Base-by-base conservation (phyloP, 2,329 filamentous ascomycete species). In the Exophiala alcalophila region DNA sequence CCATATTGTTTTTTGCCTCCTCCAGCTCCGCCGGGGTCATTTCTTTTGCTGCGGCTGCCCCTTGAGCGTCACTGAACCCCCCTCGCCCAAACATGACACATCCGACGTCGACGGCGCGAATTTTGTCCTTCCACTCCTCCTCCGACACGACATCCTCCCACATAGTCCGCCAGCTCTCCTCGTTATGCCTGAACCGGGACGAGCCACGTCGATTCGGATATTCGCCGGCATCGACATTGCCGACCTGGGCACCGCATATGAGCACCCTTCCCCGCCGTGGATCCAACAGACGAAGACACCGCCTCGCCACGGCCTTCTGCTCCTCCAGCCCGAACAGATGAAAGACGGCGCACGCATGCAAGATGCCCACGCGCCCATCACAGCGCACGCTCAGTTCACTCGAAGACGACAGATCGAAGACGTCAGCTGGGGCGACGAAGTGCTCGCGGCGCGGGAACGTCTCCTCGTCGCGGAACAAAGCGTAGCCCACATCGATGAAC, bases 91-190 rank as follows among this genome's bases (percentile, higher is more conserved):
- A 26, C 38, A 51, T 15, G 4, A 38, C 46, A 8, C 49, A 50
- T 14, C 44, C 40, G 10, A 43, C 51, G 4, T 57, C 54, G 12
- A 59, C 46, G 18, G 44, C 33, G n/a, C 43, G 46, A 31, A 59
- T 54, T 26, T 55, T 41, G n/a, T 37, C 32, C 20, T 16, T 52
- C 32, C 38, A 47, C 14, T 39, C 34, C 6, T 49, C 34, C 38
- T 70, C 56, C 21, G 45, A 49, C 6, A 73, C 73, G 18, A 78
- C 67, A 47, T 76, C 70, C 38, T 75, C 65, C 77, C 77, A 80
- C 16, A 80, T 60, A 24, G 55, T 55, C 52, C 73, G 70, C 60
- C 78, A 80, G 42, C 68, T 75, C 5, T 60, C 56, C 23, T 67
- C 62, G 47, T 74, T 66, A 54, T 57, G 54, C n/a, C 49, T 38